Evolutionary conservation across 805 yeast species (phyloP).

Genomic region (Yarrowia hollandica): DNA sequence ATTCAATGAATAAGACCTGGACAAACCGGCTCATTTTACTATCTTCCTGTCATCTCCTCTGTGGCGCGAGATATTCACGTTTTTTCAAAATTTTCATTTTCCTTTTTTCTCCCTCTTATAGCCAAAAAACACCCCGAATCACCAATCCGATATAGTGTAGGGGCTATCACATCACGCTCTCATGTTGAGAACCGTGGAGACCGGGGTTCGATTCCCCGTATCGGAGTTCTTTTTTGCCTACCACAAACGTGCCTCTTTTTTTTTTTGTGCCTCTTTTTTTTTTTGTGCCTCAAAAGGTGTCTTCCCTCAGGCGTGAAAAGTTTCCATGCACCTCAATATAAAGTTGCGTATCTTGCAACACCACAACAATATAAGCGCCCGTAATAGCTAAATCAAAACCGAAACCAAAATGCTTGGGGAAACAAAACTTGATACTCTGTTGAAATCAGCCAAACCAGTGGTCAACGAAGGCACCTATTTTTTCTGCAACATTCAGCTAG

Average conservation of each 20-base stretch:
- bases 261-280: too few relatives aligned
- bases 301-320: too few relatives aligned
- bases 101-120: not conserved
- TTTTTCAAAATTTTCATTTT: too few relatives aligned
- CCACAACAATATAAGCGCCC: too few relatives aligned
- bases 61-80: too few relatives aligned
- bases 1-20: too few relatives aligned
- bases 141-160: constrained; percentile 22
- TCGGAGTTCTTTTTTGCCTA: not conserved
- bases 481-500: constrained; percentile 17
- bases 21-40: too few relatives aligned
- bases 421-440: not conserved
- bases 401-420: constrained; percentile 8
- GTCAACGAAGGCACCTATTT: constrained; percentile 14
- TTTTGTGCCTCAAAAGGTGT: too few relatives aligned
- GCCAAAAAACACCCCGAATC: not conserved
- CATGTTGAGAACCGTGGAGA: constrained; percentile 2
- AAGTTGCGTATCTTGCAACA: too few relatives aligned
- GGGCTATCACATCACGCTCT: constrained; percentile 28
- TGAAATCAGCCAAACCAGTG: constrained; percentile 13
- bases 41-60: too few relatives aligned
- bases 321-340: too few relatives aligned
- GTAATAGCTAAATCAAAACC: too few relatives aligned
- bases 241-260: not conserved
- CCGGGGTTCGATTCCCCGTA: constrained; percentile 14